Conservation (phyloP, 805 yeast genomes). For the Saturnispora halmiae region DNA sequence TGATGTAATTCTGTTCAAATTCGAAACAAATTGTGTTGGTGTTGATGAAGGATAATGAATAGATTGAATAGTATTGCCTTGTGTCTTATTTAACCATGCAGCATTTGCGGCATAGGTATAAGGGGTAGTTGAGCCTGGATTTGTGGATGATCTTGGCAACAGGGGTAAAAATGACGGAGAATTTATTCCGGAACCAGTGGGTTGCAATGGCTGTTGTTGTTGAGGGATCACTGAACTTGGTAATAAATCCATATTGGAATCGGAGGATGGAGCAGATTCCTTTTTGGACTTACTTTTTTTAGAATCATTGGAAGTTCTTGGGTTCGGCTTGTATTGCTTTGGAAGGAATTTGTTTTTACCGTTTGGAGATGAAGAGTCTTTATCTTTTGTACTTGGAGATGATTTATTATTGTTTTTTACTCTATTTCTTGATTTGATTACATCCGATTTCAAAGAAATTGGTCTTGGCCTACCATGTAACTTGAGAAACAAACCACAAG, state of each 20-base stretch:
- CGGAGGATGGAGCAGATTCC: no score
- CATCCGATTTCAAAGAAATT: constrained; percentile 82
- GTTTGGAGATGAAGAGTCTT: constrained; percentile 27
- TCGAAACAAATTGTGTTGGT: constrained; percentile 63
- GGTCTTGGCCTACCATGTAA: constrained; percentile 92
- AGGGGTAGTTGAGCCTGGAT: constrained; percentile 21
- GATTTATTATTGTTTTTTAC: constrained; percentile 46
- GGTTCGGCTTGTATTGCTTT: constrained; percentile 30
- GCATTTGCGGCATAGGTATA: constrained; percentile 23
- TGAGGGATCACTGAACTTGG: background rate
- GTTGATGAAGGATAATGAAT: constrained; percentile 59
- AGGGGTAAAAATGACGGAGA: constrained; percentile 35
- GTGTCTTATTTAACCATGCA: constrained; percentile 24
- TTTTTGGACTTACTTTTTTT: constrained; percentile 10
- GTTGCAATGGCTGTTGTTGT: constrained; percentile 8
- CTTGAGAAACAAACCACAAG: constrained; percentile 84
- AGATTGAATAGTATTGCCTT: constrained; percentile 37
- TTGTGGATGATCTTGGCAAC: constrained; percentile 29
- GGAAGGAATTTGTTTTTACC: constrained; percentile 27
- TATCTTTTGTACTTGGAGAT: constrained; percentile 46
- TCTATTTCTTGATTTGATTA: constrained; percentile 84
- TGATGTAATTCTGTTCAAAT: constrained; percentile 52
- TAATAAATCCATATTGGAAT: background rate
- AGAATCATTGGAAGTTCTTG: constrained; percentile 14
- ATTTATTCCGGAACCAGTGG: constrained; percentile 4